These are phyloP conservation scores for Termitomyces sp. DNA, from an alignment of 768 basidiomycete genomes.

Conservation along the genomic window DNA sequence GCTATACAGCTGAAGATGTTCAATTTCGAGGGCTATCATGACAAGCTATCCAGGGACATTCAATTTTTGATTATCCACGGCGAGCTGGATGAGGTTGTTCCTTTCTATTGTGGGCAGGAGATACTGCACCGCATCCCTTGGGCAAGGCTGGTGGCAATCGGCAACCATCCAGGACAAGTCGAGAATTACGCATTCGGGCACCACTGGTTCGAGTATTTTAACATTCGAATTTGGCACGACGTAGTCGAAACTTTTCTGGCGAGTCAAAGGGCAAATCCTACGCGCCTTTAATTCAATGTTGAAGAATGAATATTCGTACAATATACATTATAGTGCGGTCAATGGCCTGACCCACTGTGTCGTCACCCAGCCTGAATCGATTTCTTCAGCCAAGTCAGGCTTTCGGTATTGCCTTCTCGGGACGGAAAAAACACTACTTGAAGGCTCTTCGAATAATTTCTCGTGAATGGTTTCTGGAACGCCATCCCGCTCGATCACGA, in stretches of 20 bases:
- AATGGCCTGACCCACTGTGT: slow-evolving; percentile 36
- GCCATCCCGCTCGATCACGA: slow-evolving; percentile 24
- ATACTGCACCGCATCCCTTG: slow-evolving; percentile 30
- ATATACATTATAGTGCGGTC: slow-evolving; percentile 19
- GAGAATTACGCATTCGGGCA: slow-evolving; percentile 34
- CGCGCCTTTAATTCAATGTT: slow-evolving; percentile 7
- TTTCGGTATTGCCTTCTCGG: background rate
- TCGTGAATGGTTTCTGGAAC: slow-evolving; percentile 11
- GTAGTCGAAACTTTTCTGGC: slow-evolving; percentile 30
- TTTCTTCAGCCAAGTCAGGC: background rate
- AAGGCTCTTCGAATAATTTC: slow-evolving; percentile 7
- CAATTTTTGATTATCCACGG: slow-evolving; percentile 37
- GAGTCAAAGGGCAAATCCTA: background rate
- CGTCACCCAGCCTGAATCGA: slow-evolving; percentile 34
- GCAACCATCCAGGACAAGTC: slow-evolving; percentile 26
- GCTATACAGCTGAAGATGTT: slow-evolving; percentile 19
- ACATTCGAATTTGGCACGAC: slow-evolving; percentile 31
- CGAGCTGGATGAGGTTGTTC: slow-evolving; percentile 30
- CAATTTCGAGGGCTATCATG: slow-evolving; percentile 25
- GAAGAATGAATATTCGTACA: background rate
- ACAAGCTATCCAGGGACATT: slow-evolving; percentile 22
- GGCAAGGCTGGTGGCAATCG: slow-evolving; percentile 28
- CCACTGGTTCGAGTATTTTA: slow-evolving; percentile 43
- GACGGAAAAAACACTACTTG: background rate
- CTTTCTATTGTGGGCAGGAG: slow-evolving; percentile 28